A percentile compares a stretch with the other conserved stretches of the same genome.
Conservation (phyloP, 73 alveolate species). For the Uronychia setigera region DNA sequence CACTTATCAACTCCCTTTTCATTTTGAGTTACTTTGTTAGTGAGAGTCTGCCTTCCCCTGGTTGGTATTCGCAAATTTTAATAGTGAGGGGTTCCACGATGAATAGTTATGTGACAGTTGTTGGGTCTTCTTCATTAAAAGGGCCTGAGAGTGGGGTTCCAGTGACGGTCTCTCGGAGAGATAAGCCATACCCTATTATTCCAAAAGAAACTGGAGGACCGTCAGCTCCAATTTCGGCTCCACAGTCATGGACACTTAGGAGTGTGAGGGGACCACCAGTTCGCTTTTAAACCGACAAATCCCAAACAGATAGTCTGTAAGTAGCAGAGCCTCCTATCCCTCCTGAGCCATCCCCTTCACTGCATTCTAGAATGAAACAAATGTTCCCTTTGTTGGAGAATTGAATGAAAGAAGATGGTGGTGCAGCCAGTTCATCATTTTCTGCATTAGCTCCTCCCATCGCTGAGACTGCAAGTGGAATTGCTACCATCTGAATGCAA, state of each 20-base stretch:
- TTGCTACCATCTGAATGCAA: not conserved
- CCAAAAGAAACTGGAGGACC: not conserved
- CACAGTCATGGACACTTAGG: not conserved
- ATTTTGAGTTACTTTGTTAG: not conserved
- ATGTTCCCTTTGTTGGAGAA: not conserved
- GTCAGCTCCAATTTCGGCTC: not conserved
- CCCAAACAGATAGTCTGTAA: not conserved
- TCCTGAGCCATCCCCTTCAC: not conserved
- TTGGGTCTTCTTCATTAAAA: not conserved
- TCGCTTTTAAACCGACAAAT: not conserved
- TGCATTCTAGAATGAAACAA: not conserved
- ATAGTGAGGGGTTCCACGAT: not conserved
- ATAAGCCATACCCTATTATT: not conserved
- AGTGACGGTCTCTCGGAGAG: not conserved
- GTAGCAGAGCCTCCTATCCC: not conserved
- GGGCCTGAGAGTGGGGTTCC: not conserved
- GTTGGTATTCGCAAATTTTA: not conserved
- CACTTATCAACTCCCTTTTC: not conserved
- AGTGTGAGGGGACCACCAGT: not conserved
- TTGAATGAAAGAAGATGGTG: not conserved
- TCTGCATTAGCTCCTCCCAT: not conserved
- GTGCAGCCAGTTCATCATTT: not conserved
- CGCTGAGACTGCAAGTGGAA: not conserved
- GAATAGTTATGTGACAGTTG: not conserved
- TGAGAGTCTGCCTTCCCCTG: constrained; percentile 1